Evolutionary conservation across 2,329 filamentous ascomycete species (phyloP), one percentile per base, ranked within the genome.

Genomic region (Aureobasidium sp.): DNA sequence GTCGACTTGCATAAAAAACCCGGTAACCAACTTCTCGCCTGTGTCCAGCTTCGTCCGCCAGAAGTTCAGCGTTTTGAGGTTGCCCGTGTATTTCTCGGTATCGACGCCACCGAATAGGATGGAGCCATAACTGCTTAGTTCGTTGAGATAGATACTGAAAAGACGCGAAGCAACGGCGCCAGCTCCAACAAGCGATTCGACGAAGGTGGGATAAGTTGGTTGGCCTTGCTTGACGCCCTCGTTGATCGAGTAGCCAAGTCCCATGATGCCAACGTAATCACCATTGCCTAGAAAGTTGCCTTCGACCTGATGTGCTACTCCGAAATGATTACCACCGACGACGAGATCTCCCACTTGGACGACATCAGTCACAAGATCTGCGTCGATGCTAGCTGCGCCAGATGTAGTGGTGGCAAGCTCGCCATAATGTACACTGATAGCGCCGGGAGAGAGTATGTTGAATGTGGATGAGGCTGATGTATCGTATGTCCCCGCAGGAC

Each of bases 81-180:
- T 53, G 49, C 68, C 68, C 3, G 64, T 67, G 57, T 67, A 71
- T 42, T 69, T 69, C 25, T 64, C 62, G 1, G 63, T 69, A 60
- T 73, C 70, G 37, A 72, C 67, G 9, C 70, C 70, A n/a, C 70
- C 70, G 51, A 73, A 72, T 21, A 73, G 65, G 42, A 73, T 68
- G 15, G 65, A 67, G 23, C 70, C 70, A 9, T 67, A 62, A 35
- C 61, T 58, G 61, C 59, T 61, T 13, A 66, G 61, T 23, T 68
- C 66, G 54, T 72, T 72, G 51, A 73, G 62, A 60, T 64, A 72
- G 23, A 73, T 57, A 27, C 67, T 69, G 61, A 70, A 73, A 19
- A 71, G 57, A 9, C 69, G 62, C 38, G 63, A 66, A 45, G 68
- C 66, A 57, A 71, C 71, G 15, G 67, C 67, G 10, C 68, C 68